Percentiles rank a stretch among this genome's conserved stretches.
Conservation (phyloP, 805 yeast species). For the Maudiozyma turicensis region DNA sequence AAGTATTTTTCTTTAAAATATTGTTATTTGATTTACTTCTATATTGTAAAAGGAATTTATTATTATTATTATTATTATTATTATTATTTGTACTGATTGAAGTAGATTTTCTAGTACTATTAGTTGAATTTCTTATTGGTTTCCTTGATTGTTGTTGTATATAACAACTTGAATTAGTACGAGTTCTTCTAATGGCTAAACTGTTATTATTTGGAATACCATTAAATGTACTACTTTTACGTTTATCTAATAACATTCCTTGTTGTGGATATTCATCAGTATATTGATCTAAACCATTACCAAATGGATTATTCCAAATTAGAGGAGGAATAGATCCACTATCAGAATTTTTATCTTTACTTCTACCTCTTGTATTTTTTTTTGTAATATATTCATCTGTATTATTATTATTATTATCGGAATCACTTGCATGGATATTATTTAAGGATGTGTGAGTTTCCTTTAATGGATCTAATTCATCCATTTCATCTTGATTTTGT, state of each 20-base stretch:
- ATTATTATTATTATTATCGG: background rate
- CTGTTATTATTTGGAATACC: background rate
- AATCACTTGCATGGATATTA: background rate
- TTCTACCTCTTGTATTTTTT: background rate
- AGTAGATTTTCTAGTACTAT: background rate
- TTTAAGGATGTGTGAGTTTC: background rate
- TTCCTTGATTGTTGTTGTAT: slow-evolving; percentile 6
- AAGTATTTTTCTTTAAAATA: background rate
- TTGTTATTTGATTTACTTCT: background rate
- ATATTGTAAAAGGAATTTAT: background rate
- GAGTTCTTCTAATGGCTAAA: slow-evolving; percentile 1
- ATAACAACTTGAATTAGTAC: slow-evolving; percentile 6
- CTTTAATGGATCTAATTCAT: slow-evolving; percentile 1
- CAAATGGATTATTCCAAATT: slow-evolving; percentile 5
- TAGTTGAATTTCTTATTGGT: background rate
- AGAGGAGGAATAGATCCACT: background rate
- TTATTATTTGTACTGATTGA: background rate
- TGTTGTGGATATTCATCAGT: background rate
- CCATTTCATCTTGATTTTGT: background rate
- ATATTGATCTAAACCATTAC: background rate
- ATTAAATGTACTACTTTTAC: background rate
- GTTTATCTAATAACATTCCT: background rate
- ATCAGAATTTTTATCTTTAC: background rate
- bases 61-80: background rate
- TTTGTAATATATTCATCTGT: background rate